Percentiles rank a stretch among this genome's conserved stretches.
phyloP scores from a whole-genome alignment of 139 green algal species.

The Chlorella ohadii region DNA sequence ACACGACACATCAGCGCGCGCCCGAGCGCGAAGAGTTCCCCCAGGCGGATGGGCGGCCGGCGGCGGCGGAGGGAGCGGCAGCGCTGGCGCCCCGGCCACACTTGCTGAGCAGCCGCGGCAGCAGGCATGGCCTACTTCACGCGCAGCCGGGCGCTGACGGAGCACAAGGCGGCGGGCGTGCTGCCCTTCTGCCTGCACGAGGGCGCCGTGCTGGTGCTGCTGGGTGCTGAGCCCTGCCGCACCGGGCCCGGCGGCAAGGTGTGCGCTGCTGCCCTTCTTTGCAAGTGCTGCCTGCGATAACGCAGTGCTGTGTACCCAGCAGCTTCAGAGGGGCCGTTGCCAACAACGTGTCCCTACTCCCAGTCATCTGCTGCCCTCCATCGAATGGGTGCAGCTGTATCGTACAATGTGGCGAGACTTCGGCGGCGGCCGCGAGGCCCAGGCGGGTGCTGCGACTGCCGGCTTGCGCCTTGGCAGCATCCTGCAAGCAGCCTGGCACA shows the following conservation, averaged over 20 bases:
- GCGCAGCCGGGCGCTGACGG: constrained; percentile 19
- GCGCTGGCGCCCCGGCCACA: no score
- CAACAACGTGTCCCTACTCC: no score
- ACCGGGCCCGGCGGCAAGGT: constrained; percentile 50
- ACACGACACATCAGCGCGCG: no score
- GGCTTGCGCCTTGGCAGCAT: no score
- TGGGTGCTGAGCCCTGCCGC: constrained; percentile 40
- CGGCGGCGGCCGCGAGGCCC: constrained; percentile 46
- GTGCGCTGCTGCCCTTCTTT: neutral
- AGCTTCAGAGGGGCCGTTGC: no score
- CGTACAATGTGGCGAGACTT: constrained; percentile 41
- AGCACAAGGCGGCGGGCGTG: constrained; percentile 51
- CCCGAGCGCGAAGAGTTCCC: no score
- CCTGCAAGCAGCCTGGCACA: no score
- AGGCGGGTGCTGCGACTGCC: no score
- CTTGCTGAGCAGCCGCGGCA: neutral
- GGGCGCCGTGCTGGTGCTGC: constrained; percentile 23
- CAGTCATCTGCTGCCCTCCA: no score
- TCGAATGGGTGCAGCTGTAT: neutral
- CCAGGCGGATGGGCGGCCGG: no score
- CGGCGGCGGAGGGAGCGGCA: no score
- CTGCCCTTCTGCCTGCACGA: constrained; percentile 40
- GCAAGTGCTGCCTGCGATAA: neutral
- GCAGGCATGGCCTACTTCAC: constrained; percentile 43
- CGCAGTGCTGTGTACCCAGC: no score